Conservation (phyloP, 78 protist genomes). For the Monosiga brevicollis region DNA sequence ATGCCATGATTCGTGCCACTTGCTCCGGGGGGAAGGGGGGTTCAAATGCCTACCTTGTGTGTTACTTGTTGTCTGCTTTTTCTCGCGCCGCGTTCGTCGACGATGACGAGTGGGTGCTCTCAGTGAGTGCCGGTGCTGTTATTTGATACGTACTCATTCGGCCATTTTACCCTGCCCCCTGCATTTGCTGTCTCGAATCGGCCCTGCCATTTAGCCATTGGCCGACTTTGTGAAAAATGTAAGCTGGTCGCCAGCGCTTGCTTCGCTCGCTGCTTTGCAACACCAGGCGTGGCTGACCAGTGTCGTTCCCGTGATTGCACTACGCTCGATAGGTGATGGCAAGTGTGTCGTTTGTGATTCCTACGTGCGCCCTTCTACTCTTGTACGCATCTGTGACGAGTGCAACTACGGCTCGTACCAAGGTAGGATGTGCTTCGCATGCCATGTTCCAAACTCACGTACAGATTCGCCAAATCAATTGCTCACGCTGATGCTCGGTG, state of each 20-base stretch:
- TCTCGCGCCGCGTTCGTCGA: too few species aligned
- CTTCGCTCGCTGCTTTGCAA: too few species aligned
- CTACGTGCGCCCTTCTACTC: slow-evolving; percentile 65
- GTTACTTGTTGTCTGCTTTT: not conserved
- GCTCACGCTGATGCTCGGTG: not conserved
- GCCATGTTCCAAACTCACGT: too few species aligned
- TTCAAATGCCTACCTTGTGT: not conserved
- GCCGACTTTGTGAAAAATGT: slow-evolving; percentile 74
- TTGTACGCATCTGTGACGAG: slow-evolving; percentile 89
- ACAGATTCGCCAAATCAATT: too few species aligned
- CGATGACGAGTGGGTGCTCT: too few species aligned
- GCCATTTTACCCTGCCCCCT: too few species aligned
- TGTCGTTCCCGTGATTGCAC: not conserved
- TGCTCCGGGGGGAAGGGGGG: not conserved
- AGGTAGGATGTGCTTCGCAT: too few species aligned
- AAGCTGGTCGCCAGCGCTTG: too few species aligned
- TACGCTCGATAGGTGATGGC: slow-evolving; percentile 61
- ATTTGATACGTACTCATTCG: too few species aligned
- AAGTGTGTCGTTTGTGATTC: slow-evolving; percentile 88
- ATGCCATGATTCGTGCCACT: not conserved
- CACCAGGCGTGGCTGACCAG: too few species aligned
- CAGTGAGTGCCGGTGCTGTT: too few species aligned
- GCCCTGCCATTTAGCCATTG: slow-evolving; percentile 31
- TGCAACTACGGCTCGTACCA: slow-evolving; percentile 87
- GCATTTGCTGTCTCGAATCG: not conserved